Percentiles rank a stretch among this genome's conserved stretches.
phyloP scores from a whole-genome alignment of 2,329 filamentous ascomycete genomes.

The Gremmenia infestans region DNA sequence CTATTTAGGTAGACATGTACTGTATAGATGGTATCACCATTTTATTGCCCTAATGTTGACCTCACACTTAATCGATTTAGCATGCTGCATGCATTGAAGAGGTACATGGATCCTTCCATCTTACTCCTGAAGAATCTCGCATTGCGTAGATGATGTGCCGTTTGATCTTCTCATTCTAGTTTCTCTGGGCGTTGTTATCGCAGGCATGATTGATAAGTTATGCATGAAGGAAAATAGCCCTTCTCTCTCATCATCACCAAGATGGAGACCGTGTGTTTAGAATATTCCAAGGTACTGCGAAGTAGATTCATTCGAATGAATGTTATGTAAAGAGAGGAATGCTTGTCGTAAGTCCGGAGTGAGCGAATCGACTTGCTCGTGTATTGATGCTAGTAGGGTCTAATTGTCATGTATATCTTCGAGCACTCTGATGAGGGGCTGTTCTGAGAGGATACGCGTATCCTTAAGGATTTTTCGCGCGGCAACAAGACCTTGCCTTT shows the following conservation, averaged over 20 bases:
- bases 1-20: too few relatives aligned
- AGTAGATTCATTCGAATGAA: conserved; percentile 3
- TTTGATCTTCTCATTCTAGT: conserved; percentile 32
- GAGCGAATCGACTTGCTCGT: conserved; percentile 10
- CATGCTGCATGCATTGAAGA: too few relatives aligned
- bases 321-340: conserved; percentile 15
- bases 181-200: conserved; percentile 33
- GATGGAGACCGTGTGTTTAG: conserved; percentile 14
- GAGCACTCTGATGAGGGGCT: conserved; percentile 32
- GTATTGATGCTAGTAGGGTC: conserved; percentile 5
- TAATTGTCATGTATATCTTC: not conserved
- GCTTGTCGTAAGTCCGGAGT: conserved; percentile 5
- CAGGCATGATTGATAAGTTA: conserved; percentile 36
- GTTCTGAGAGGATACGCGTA: conserved; percentile 37
- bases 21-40: too few relatives aligned
- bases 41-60: too few relatives aligned
- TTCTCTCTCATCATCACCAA: conserved; percentile 23
- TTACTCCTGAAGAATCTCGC: conserved; percentile 15
- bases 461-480: conserved; percentile 33
- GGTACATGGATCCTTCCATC: too few relatives aligned
- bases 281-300: conserved; percentile 14
- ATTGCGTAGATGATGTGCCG: conserved; percentile 32
- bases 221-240: conserved; percentile 33
- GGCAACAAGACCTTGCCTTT: conserved; percentile 39
- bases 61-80: too few relatives aligned